These are phyloP conservation scores for Ceratocystiopsis brevicomis DNA, from an alignment of 2,329 filamentous ascomycete species.

Conservation along the genomic window DNA sequence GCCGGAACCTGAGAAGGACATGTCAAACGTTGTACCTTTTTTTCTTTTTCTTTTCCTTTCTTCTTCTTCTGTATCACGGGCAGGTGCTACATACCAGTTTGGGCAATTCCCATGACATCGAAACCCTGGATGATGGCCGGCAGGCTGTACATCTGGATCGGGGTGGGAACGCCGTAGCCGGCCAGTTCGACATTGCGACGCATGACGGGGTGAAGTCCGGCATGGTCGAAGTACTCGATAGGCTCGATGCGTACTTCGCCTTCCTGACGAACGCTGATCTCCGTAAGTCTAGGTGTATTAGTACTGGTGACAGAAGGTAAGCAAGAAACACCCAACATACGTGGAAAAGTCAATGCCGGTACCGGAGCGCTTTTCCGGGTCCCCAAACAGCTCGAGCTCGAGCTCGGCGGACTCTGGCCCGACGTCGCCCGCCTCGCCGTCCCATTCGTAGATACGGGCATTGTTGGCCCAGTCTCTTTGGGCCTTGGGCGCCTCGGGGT, in stretches of 20 bases:
- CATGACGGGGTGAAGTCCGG: constrained; percentile 73
- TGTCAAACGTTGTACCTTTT: no score
- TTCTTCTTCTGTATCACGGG: no score
- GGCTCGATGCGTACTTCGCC: constrained; percentile 31
- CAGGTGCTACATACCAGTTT: constrained; percentile 51
- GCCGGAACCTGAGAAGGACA: constrained; percentile 50
- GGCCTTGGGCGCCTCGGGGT: constrained; percentile 5
- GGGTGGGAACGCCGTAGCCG: constrained; percentile 55
- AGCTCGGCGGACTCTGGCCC: constrained; percentile 52
- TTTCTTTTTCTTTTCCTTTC: no score
- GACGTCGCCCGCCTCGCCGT: constrained; percentile 70
- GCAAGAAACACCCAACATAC: constrained; percentile 2
- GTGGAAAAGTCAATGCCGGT: constrained; percentile 42
- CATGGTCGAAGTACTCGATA: constrained; percentile 45
- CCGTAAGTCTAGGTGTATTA: constrained; percentile 24
- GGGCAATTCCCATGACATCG: constrained; percentile 76
- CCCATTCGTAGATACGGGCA: constrained; percentile 62
- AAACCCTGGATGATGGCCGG: constrained; percentile 58
- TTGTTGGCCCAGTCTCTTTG: constrained; percentile 28
- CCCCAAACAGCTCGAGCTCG: constrained; percentile 57
- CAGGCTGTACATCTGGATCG: constrained; percentile 72
- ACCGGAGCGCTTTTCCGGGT: constrained; percentile 27
- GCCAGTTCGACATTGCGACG: constrained; percentile 56
- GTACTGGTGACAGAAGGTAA: background rate
- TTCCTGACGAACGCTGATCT: constrained; percentile 38